Conservation (phyloP, 2,329 filamentous ascomycete genomes). For the Xylariaceae sp. region DNA sequence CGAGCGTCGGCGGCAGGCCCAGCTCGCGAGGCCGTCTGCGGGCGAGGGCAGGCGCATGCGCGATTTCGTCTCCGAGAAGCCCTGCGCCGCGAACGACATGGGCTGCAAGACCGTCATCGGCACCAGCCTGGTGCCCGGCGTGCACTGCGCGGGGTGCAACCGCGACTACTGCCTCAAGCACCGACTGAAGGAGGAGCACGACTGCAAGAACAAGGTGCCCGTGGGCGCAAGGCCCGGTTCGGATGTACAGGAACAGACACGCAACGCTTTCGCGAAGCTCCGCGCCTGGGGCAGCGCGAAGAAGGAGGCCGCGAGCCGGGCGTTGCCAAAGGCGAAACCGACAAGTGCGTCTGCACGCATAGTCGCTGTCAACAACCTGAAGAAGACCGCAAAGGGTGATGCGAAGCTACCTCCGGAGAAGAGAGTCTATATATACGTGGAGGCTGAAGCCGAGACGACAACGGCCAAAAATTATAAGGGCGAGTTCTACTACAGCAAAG, state of each 20-base stretch:
- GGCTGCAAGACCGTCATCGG: slow-evolving; percentile 68
- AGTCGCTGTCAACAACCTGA: slow-evolving; percentile 70
- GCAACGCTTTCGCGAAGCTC: slow-evolving; percentile 71
- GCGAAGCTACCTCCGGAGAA: slow-evolving; percentile 75
- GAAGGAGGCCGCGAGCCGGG: slow-evolving; percentile 51
- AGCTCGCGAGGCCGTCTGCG: slow-evolving; percentile 48
- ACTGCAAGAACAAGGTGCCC: slow-evolving; percentile 71
- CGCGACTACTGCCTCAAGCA: slow-evolving; percentile 75
- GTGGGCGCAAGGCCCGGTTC: slow-evolving; percentile 42
- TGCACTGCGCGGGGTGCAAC: slow-evolving; percentile 69
- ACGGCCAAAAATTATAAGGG: slow-evolving; percentile 78
- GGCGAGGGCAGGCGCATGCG: slow-evolving; percentile 51
- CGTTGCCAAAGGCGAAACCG: slow-evolving; percentile 60
- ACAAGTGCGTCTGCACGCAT: slow-evolving; percentile 60
- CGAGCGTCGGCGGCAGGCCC: slow-evolving; percentile 48
- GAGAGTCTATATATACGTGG: slow-evolving; percentile 84
- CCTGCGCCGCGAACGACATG: slow-evolving; percentile 53
- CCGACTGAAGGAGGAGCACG: slow-evolving; percentile 73
- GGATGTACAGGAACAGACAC: slow-evolving; percentile 56
- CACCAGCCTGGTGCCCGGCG: slow-evolving; percentile 61
- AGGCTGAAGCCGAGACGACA: slow-evolving; percentile 83
- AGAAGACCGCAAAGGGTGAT: slow-evolving; percentile 87
- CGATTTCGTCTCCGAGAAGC: slow-evolving; percentile 56
- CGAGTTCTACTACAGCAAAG: slow-evolving; percentile 73
- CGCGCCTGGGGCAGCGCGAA: slow-evolving; percentile 77